Evolutionary conservation across 2,329 filamentous ascomycete genomes (phyloP).

Genomic region (Intubia oerlemansii): DNA sequence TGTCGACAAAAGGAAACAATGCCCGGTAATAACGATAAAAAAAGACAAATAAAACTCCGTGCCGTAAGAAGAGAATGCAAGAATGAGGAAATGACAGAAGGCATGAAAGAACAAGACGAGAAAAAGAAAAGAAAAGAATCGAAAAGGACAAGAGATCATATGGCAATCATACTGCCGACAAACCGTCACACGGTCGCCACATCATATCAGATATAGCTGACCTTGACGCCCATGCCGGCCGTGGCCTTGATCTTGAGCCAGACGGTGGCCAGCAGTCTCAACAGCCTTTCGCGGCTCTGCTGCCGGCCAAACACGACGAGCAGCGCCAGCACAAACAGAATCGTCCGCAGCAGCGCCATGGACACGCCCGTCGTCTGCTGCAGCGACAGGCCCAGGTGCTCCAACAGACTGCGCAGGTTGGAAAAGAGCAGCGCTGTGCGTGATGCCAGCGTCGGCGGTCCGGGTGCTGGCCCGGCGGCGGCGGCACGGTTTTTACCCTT

Average conservation of each 20-base stretch:
- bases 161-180: no score
- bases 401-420: slow-evolving; percentile 29
- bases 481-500: slow-evolving; percentile 3
- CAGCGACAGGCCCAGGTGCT: slow-evolving; percentile 26
- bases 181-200: not conserved
- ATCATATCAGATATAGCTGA: slow-evolving; percentile 90
- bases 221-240: slow-evolving; percentile 90
- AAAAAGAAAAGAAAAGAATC: not conserved
- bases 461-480: not conserved
- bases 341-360: slow-evolving; percentile 28
- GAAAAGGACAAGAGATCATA: slow-evolving; percentile 1
- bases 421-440: slow-evolving; percentile 30
- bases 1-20: no score
- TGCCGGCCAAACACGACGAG: slow-evolving; percentile 54
- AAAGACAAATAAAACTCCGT: slow-evolving; percentile 1
- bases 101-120: not conserved
- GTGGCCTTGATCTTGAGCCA: slow-evolving; percentile 73
- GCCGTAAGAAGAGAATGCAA: not conserved
- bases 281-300: slow-evolving; percentile 53
- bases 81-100: no score
- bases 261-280: slow-evolving; percentile 41
- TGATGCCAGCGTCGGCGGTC: slow-evolving; percentile 17
- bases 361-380: no score
- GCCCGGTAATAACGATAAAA: not conserved
- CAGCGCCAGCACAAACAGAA: slow-evolving; percentile 65